Conservation (phyloP, 176 grass and related monocot species). For the Oryza meyeriana region DNA sequence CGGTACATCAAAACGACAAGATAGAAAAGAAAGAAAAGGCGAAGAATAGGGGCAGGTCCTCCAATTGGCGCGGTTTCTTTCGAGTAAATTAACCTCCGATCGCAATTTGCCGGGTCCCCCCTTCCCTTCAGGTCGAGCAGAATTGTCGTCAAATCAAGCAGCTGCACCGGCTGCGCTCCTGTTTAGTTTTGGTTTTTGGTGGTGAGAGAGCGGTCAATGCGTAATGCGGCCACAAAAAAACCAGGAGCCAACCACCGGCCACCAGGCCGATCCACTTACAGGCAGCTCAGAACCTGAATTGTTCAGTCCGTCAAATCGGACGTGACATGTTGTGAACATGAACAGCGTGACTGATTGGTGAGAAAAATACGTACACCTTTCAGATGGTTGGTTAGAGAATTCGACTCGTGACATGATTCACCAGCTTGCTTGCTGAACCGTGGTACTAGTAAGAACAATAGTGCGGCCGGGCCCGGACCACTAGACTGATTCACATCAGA, state of each 20-base stretch:
- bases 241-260: conserved; percentile 24
- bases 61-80: conserved; percentile 1
- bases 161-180: not conserved
- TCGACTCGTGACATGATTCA: not conserved
- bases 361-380: not conserved
- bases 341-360: not conserved
- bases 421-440: not conserved
- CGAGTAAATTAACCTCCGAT: not conserved
- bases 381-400: conserved; percentile 1
- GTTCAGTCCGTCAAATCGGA: conserved; percentile 13
- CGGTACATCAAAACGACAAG: conserved; percentile 3
- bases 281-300: not conserved
- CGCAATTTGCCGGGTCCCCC: not conserved
- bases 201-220: not conserved
- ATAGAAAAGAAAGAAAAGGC: not conserved
- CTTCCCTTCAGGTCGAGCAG: not conserved
- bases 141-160: conserved; percentile 20
- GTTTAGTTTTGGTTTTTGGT: not conserved
- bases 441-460: not conserved
- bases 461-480: not conserved
- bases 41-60: not conserved
- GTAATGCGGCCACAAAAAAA: conserved; percentile 1
- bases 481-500: not conserved
- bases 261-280: not conserved
- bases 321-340: not conserved